Conservation (phyloP, 139 green algal species). For the Gonium pectorale region DNA sequence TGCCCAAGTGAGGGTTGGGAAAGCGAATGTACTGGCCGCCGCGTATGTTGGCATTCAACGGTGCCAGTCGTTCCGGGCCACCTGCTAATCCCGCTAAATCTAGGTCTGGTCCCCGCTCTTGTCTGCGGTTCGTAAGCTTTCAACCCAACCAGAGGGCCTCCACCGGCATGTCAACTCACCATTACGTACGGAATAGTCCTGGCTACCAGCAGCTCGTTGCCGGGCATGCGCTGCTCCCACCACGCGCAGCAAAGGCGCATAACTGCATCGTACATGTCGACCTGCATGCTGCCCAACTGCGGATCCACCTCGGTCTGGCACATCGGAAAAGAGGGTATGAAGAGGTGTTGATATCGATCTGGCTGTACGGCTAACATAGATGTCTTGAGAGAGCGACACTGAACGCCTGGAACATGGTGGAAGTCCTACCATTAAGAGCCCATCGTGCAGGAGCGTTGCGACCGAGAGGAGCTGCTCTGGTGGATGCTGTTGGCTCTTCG, state of each 20-base stretch:
- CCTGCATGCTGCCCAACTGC: not conserved
- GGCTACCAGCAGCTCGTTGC: slow-evolving; percentile 70
- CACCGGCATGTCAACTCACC: slow-evolving; percentile 49
- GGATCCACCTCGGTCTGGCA: slow-evolving; percentile 12
- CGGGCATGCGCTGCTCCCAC: slow-evolving; percentile 69
- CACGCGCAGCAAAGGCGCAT: slow-evolving; percentile 76
- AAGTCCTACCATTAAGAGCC: slow-evolving; percentile 63
- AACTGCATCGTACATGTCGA: slow-evolving; percentile 74
- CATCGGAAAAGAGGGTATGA: not conserved
- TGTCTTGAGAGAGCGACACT: too few relatives aligned
- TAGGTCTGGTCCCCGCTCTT: too few relatives aligned
- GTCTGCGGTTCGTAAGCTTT: too few relatives aligned
- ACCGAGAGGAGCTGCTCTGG: slow-evolving; percentile 46
- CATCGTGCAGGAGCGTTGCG: slow-evolving; percentile 67
- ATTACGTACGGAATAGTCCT: slow-evolving; percentile 83
- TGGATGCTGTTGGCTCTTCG: slow-evolving; percentile 21
- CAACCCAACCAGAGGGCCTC: too few relatives aligned
- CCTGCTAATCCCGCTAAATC: too few relatives aligned
- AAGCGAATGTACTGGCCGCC: too few relatives aligned
- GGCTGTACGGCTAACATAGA: too few relatives aligned
- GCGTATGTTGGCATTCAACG: too few relatives aligned
- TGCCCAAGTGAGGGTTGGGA: too few relatives aligned
- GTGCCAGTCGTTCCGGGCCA: too few relatives aligned
- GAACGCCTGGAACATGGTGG: too few relatives aligned
- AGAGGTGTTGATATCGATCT: too few relatives aligned